Percentiles rank a stretch among this genome's conserved stretches.
These are phyloP conservation scores for Diplotaxis tenuifolia DNA, from an alignment of 345 rosid genomes.

Conservation along the genomic window DNA sequence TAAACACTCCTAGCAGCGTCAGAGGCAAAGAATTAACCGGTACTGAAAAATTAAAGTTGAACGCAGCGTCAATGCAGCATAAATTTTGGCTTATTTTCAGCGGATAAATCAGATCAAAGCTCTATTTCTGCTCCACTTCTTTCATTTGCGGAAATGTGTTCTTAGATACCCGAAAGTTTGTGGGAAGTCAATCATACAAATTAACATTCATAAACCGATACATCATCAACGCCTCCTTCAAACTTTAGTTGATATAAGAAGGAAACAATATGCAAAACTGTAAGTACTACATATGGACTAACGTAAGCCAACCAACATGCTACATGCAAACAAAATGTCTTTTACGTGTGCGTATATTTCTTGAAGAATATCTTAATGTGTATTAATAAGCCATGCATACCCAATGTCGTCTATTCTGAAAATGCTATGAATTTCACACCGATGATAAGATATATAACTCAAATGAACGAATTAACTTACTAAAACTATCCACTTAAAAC, in stretches of 20 bases:
- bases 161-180: conserved; percentile 24
- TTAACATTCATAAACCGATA: too few species aligned
- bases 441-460: too few species aligned
- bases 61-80: too few species aligned
- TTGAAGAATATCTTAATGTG: not conserved
- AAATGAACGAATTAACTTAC: too few species aligned
- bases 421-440: too few species aligned
- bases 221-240: not conserved
- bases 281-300: not conserved
- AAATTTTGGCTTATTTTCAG: conserved; percentile 30
- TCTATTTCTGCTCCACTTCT: conserved; percentile 17
- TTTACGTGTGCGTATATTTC: not conserved
- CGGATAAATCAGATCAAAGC: conserved; percentile 1
- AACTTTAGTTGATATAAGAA: not conserved
- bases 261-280: not conserved
- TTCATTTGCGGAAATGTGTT: conserved; percentile 5
- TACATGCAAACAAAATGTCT: not conserved
- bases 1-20: too few species aligned
- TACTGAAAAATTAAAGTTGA: too few species aligned
- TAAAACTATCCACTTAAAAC: too few species aligned
- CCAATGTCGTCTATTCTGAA: too few species aligned
- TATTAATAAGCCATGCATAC: not conserved
- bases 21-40: too few species aligned
- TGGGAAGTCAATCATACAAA: not conserved
- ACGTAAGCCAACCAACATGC: not conserved